Base-by-base conservation (phyloP, 2,329 filamentous ascomycete genomes). In the Pezicula carpinea region DNA sequence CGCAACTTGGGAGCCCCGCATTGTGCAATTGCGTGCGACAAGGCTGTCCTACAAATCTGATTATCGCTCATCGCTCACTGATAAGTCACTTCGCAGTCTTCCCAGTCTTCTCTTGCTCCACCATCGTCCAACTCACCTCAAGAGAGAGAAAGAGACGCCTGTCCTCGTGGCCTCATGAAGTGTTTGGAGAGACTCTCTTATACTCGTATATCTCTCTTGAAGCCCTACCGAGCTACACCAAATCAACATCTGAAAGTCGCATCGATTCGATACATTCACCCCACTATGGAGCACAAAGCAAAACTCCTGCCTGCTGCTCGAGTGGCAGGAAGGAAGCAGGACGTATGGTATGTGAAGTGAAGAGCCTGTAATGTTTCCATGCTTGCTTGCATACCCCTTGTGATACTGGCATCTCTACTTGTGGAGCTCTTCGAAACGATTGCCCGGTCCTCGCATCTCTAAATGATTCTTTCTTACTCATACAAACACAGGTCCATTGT, bases 401-500 rank as follows among this genome's bases (percentile, higher is more conserved):
- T 29, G 23, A 21, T n/a, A 23, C 11, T 14, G 23, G n/a, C 26
- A 23, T 29, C 14, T 14, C 5, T 40, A 13, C 4, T 23, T 26
- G 4, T 29, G 26, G 26, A 29, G 26, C 26, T 10, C 26, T 29
- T 29, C 5, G 26, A 29, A 29, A 13, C 26, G 8, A 29, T 29
- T 29, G 8, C 26, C 26, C 26, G 6, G 26, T 11, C 5, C 26
- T 29, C 11, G 1, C n/a, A 6, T 39, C 23, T 14, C 43, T 32
- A 14, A 39, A 13, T 21, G 26, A n/a, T n/a, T n/a, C 35, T 11
- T 10, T 17, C 29, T 44, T 19, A 13, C 4, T 44, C 13, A 52
- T 23, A 1, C 41, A 35, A 18, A 34, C 47, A 32, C 44, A 82
- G 79, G 79, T 75, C 78, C 54, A 83, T 84, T 66, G 70, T 84